Conservation (phyloP, 495 filamentous ascomycete species). For the Xylaria nigripes region DNA sequence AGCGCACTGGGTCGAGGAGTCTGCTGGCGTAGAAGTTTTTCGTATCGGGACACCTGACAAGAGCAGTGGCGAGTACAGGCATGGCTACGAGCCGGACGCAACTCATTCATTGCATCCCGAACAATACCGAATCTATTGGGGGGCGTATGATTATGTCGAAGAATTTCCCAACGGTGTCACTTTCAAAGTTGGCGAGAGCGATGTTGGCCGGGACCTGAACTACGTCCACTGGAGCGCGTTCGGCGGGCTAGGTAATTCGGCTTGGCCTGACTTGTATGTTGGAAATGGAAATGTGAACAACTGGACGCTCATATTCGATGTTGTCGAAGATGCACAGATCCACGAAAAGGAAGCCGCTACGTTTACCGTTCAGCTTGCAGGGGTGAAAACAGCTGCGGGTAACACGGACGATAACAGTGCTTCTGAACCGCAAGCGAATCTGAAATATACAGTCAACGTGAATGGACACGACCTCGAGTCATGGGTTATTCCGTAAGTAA, state of each 20-base stretch:
- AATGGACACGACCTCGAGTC: slow-evolving; percentile 36
- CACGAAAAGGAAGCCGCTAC: slow-evolving; percentile 34
- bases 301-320: slow-evolving; percentile 47
- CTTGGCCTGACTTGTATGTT: slow-evolving; percentile 16
- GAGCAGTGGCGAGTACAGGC: slow-evolving; percentile 45
- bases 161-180: slow-evolving; percentile 46
- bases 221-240: slow-evolving; percentile 50
- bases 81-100: slow-evolving; percentile 35
- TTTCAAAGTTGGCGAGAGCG: slow-evolving; percentile 43
- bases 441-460: slow-evolving; percentile 33
- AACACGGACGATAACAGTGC: slow-evolving; percentile 48
- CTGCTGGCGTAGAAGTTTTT: slow-evolving; percentile 45
- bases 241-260: slow-evolving; percentile 33
- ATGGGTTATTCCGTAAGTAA: slow-evolving; percentile 39
- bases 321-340: slow-evolving; percentile 30
- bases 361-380: slow-evolving; percentile 49
- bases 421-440: slow-evolving; percentile 37
- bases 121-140: slow-evolving; percentile 49
- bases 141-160: slow-evolving; percentile 41
- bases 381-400: slow-evolving; percentile 47
- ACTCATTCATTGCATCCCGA: slow-evolving; percentile 39
- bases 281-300: slow-evolving; percentile 42
- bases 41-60: slow-evolving; percentile 49
- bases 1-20: slow-evolving; percentile 42
- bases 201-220: slow-evolving; percentile 40